Percentiles rank a stretch among this genome's conserved stretches.
These are phyloP conservation scores for Annona squamosa DNA, from an alignment of 164 flowering plant genomes.

Conservation along the genomic window DNA sequence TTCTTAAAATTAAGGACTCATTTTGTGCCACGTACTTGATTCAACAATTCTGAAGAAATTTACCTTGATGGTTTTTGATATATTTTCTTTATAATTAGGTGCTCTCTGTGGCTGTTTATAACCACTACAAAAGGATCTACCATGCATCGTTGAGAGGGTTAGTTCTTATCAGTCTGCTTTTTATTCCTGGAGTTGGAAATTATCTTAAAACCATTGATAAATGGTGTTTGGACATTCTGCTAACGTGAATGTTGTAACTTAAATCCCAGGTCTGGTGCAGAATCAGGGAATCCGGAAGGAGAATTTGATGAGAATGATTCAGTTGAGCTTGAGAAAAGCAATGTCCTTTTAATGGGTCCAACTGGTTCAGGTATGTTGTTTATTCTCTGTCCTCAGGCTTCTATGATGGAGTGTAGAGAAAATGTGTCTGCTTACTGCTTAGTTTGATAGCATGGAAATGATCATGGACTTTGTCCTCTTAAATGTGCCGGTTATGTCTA, in stretches of 20 bases:
- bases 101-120: constrained; percentile 92
- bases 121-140: constrained; percentile 87
- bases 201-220: not conserved
- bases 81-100: constrained; percentile 41
- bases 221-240: not conserved
- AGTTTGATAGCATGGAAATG: constrained; percentile 2
- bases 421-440: not conserved
- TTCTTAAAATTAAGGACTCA: not conserved
- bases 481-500: not conserved
- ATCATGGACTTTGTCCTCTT: constrained; percentile 1
- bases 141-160: constrained; percentile 70
- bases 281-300: constrained; percentile 27
- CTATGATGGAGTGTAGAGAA: constrained; percentile 1
- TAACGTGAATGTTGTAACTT: constrained; percentile 16
- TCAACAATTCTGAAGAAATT: not conserved
- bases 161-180: constrained; percentile 15
- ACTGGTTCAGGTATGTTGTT: constrained; percentile 80
- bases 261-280: constrained; percentile 61
- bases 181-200: not conserved
- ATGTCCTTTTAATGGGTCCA: constrained; percentile 97
- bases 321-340: constrained; percentile 95
- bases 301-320: constrained; percentile 53
- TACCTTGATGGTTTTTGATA: not conserved
- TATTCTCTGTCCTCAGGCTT: constrained; percentile 3
- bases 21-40: not conserved